Evolutionary conservation across 306 rosid genomes (phyloP), one percentile per base, ranked within the genome.

Genomic region (Clitoria ternatea): DNA sequence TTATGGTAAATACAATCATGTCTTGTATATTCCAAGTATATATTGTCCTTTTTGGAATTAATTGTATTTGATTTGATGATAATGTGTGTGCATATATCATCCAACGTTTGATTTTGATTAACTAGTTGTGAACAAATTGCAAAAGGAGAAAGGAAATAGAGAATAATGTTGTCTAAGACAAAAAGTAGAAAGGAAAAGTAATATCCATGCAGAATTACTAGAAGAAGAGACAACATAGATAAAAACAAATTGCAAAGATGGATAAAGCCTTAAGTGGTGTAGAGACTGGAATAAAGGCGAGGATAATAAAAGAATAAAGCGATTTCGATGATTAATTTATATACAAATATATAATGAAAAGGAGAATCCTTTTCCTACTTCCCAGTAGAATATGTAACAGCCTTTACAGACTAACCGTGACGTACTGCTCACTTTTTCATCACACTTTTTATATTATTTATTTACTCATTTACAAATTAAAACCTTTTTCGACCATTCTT

Each of bases 291-390:
- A 85, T 87, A 89, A 83, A 86, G 85, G 77, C 24, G 74, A 17
- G 53, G 89, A 87, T 85, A 81, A 81, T 81, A 90, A 82, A 82
- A 80, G 91, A 85, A 85, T 87, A 90, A 90, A 88, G 91, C 17
- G 50, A 47, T 72, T 71, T 84, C 36, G 65, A 76, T 79, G 54
- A 62, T 50, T 79, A 47, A 62, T 50, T 61, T 49, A 62, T 40
- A 35, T 10, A 7, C 22, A 72, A 66, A 9, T 27, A 42, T 52
- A 54, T 53, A 59, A 77, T 60, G 23, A 64, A 81, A 80, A 77
- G 81, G 79, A 52, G 36, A 65, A 57, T 71, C 76, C 69, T 69
- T 72, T 77, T 79, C 59, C 70, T 68, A 71, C 70, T 76, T 49
- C 78, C 78, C 26, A 55, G 75, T 26, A 66, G 70, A 65, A 48